Evolutionary conservation across 805 yeast genomes (phyloP), one percentile per base, ranked within the genome.

Genomic region (Lachancea lanzarotensis): DNA sequence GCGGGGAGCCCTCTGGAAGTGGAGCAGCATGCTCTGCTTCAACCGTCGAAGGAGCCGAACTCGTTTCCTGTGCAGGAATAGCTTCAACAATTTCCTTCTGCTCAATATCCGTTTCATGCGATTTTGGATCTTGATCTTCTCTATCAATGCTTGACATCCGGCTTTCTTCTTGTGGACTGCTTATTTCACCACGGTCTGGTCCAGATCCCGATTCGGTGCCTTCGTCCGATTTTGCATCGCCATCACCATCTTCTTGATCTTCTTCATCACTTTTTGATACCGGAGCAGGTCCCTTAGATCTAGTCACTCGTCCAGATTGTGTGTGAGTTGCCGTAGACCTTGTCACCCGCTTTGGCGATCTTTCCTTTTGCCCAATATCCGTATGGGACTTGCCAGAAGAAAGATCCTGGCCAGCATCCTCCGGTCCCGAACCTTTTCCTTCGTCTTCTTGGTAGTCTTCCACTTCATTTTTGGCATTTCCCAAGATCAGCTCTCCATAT

Each of bases 401-500:
- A 8, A 8, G 25, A 4, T 22, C 25, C 25, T 22, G 25, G 8
- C 8, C 25, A 6, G 25, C 25, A 22, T 22, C 25, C 8, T 22
- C 25, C 15, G 29, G 34, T n/a, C 9, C 44, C 2, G 38, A 30
- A 22, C 17, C 18, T 13, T 42, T 35, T n/a, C 29, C 45, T 3
- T 27, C 39, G 13, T 15, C 35, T 34, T 47, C 51, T 12, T 17
- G 42, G 11, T 34, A 25, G 20, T 37, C 42, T 15, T 43, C 43
- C 32, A 13, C 30, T 11, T 38, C 43, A 18, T 26, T 47, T 18
- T 44, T 50, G 0, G 74, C 76, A 48, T 66, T 70, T 20, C 56
- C 63, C 19, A 69, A 43, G 46, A 70, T 70, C 42, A 71, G 42
- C 22, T 67, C 72, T 13, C 76, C 75, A 53, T 63, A 73, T 25